Percentiles rank a stretch among this genome's conserved stretches.
Conservation (phyloP, 2,329 filamentous ascomycete species). For the Fusarium lyarnte region DNA sequence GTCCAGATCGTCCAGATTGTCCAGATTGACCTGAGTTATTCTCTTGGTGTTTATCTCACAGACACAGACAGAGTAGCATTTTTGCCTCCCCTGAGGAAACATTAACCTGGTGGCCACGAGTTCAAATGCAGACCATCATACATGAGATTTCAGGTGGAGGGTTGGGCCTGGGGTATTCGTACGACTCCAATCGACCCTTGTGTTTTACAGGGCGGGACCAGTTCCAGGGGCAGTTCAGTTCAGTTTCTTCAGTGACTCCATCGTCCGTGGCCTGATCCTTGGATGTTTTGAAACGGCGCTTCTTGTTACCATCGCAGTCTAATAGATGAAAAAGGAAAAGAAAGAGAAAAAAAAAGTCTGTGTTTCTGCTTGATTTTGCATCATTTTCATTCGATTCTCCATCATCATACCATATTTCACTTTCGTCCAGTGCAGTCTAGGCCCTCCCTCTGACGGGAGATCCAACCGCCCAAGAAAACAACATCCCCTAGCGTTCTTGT, state of each 20-base stretch:
- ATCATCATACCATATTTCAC: not conserved
- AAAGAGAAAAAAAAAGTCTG: not conserved
- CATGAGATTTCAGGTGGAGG: not conserved
- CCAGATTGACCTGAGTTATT: not conserved
- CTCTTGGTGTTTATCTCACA: constrained; percentile 7
- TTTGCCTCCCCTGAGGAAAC: not conserved
- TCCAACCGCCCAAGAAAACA: not conserved
- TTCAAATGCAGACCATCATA: not conserved
- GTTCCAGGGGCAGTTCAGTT: not conserved
- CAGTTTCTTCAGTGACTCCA: not conserved
- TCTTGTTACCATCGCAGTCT: not conserved
- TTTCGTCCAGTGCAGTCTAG: not conserved
- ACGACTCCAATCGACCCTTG: not conserved
- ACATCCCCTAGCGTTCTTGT: not conserved
- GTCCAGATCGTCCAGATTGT: too few relatives aligned
- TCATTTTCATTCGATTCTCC: not conserved
- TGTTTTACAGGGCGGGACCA: not conserved
- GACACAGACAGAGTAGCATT: not conserved
- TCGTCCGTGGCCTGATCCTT: constrained; percentile 11
- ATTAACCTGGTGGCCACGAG: not conserved
- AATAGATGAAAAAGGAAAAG: not conserved
- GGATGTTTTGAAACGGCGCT: constrained; percentile 19
- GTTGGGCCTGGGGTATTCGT: not conserved
- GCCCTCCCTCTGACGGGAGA: not conserved
- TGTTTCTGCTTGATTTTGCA: not conserved